Evolutionary conservation across 495 filamentous ascomycete species (phyloP).

Genomic region (Penicillium psychrofluorescens): DNA sequence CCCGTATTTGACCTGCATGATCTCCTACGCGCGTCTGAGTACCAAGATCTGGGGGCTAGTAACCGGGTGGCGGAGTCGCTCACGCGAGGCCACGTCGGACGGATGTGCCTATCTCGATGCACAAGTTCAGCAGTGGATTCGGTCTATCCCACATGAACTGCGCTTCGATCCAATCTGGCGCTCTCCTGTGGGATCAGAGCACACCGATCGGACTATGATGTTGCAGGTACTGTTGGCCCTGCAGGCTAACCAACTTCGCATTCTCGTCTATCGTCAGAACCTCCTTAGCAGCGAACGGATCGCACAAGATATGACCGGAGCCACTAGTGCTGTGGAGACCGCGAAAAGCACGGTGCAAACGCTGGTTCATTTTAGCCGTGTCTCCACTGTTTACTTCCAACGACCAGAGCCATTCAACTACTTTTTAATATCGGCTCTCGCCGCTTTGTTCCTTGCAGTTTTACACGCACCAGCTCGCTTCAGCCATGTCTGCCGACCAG

Average conservation of each 20-base stretch:
- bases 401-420: slow-evolving; percentile 80
- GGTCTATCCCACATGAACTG: slow-evolving; percentile 46
- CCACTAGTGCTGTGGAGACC: slow-evolving; percentile 61
- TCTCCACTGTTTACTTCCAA: slow-evolving; percentile 64
- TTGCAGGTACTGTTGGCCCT: slow-evolving; percentile 52
- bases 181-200: slow-evolving; percentile 21
- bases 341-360: slow-evolving; percentile 72
- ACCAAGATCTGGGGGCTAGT: slow-evolving; percentile 67
- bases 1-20: slow-evolving; percentile 41
- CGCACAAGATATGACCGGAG: slow-evolving; percentile 54
- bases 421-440: slow-evolving; percentile 71
- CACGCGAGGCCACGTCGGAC: slow-evolving; percentile 43
- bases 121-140: slow-evolving; percentile 70
- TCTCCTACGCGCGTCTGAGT: slow-evolving; percentile 63
- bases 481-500: slow-evolving; percentile 56
- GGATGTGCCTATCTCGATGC: slow-evolving; percentile 66
- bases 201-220: slow-evolving; percentile 23
- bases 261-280: slow-evolving; percentile 71
- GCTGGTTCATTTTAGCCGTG: slow-evolving; percentile 62
- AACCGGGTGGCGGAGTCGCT: slow-evolving; percentile 39
- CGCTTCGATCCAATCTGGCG: slow-evolving; percentile 42
- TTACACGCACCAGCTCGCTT: slow-evolving; percentile 71
- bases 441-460: slow-evolving; percentile 72
- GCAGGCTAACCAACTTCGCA: slow-evolving; percentile 72
- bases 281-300: slow-evolving; percentile 66